phyloP scores from a whole-genome alignment of 1,139 yeast genomes.

The Diutina mesorugosa region DNA sequence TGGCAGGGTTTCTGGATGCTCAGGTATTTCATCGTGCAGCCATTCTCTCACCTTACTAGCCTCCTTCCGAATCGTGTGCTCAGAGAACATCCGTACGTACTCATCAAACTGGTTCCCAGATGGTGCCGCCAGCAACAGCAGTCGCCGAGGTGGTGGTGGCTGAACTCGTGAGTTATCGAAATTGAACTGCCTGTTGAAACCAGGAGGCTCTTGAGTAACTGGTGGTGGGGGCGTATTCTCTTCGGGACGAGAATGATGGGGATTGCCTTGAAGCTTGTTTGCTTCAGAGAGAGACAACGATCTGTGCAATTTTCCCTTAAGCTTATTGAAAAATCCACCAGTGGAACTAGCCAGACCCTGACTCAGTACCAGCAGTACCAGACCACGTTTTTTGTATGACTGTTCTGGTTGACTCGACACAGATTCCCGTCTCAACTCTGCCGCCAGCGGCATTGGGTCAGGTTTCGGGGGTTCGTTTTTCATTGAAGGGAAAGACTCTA shows the following conservation, averaged over 20 bases:
- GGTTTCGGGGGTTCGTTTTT: not conserved
- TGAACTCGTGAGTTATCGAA: not conserved
- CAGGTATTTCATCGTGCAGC: not conserved
- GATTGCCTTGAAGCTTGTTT: not conserved
- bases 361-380: conserved; percentile 5
- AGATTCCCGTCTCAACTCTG: not conserved
- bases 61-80: not conserved
- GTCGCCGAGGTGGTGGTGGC: not conserved
- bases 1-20: not conserved
- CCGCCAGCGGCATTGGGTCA: not conserved
- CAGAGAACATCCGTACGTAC: not conserved
- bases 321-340: conserved; percentile 24
- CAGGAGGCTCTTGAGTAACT: not conserved
- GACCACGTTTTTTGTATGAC: not conserved
- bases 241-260: not conserved
- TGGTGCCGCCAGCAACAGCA: not conserved
- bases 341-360: conserved; percentile 7
- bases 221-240: not conserved
- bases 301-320: conserved; percentile 19
- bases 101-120: not conserved
- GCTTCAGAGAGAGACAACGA: not conserved
- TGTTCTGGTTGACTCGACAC: not conserved
- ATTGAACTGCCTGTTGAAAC: not conserved
- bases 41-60: not conserved
- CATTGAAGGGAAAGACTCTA: not conserved